Conservation (phyloP, 1,284 basidiomycete genomes). For the Serendipita sp. region DNA sequence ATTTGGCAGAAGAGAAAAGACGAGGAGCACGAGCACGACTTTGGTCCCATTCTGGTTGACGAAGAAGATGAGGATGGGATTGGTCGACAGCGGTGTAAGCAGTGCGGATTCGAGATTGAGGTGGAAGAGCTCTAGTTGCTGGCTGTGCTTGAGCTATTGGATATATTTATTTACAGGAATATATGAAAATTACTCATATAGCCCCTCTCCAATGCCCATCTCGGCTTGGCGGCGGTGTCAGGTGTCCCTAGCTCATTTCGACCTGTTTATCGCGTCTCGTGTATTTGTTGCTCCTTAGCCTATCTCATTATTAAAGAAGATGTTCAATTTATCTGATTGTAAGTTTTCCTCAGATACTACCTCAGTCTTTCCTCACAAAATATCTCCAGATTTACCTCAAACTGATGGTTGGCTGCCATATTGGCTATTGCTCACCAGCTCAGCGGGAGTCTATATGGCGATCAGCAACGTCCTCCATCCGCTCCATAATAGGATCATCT, state of each 20-base stretch:
- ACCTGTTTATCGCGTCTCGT: neutral
- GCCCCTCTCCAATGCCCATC: too few relatives aligned
- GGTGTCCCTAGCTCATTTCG: neutral
- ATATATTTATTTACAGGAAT: too few relatives aligned
- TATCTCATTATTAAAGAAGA: neutral
- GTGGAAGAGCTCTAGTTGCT: slow-evolving; percentile 57
- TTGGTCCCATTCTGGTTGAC: slow-evolving; percentile 38
- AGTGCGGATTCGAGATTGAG: slow-evolving; percentile 78
- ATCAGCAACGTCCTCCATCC: neutral
- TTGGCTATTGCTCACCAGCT: neutral
- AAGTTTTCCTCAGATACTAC: neutral
- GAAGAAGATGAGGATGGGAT: slow-evolving; percentile 26
- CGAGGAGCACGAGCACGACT: slow-evolving; percentile 75
- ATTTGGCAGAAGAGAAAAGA: slow-evolving; percentile 81
- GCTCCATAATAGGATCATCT: neutral
- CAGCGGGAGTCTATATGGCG: slow-evolving; percentile 1
- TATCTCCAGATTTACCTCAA: neutral
- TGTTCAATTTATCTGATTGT: slow-evolving; percentile 3
- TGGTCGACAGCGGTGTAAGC: slow-evolving; percentile 61
- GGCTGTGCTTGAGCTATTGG: neutral
- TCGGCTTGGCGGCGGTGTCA: neutral
- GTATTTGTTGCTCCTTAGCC: too few relatives aligned
- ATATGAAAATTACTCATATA: too few relatives aligned
- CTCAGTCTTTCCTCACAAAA: neutral
- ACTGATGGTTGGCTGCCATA: neutral